Base-by-base conservation (phyloP, 2,329 filamentous ascomycete genomes). In the Didymella glomerata region DNA sequence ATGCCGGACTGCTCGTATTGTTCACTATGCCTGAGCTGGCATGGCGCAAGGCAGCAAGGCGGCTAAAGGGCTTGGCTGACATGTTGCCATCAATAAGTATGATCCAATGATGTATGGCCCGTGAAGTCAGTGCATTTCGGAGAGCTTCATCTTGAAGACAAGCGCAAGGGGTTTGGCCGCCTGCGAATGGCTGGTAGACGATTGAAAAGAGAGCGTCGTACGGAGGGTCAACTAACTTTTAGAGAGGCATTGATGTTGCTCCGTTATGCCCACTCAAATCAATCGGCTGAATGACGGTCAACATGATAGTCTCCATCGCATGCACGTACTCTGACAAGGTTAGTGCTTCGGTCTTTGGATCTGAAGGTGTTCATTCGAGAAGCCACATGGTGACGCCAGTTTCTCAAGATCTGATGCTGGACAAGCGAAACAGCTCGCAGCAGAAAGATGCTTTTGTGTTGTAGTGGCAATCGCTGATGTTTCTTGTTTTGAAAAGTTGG, bases 31-130 rank as follows among this genome's bases (percentile, higher is more conserved):
- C 44, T 27, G 27, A 47, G 25, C 4, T 18, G 27, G 44, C 27
- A 32, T 30, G n/a, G 44, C 44, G 27, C 44, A 47, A 47, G 44
- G 44, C 44, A 32, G 44, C 44, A 47, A 32, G n/a, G 27, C 44
- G 22, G 27, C n/a, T 30, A 32, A 32, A 14, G 20, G 14, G 9
- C 32, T 48, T 47, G 45, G 27, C 27, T 44, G 28, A 8, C 34
- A 8, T 20, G 18, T 40, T 40, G n/a, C 8, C n/a, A 3, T 20
- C n/a, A 20, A 40, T 20, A n/a, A 10, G 13, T 32, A 32, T 16
- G 30, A 13, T 5, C 11, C 30, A 10, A 32, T 32, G 32, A 9
- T 18, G 11, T n/a, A 36, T n/a, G 2, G 5, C 32, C 8, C 16
- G 16, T 18, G 32, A 36, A 36, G 32, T 5, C 16, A 36, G 16